Evolutionary conservation across 78 protist species (phyloP).

Genomic region (Planoprotostelium fungivorum): DNA sequence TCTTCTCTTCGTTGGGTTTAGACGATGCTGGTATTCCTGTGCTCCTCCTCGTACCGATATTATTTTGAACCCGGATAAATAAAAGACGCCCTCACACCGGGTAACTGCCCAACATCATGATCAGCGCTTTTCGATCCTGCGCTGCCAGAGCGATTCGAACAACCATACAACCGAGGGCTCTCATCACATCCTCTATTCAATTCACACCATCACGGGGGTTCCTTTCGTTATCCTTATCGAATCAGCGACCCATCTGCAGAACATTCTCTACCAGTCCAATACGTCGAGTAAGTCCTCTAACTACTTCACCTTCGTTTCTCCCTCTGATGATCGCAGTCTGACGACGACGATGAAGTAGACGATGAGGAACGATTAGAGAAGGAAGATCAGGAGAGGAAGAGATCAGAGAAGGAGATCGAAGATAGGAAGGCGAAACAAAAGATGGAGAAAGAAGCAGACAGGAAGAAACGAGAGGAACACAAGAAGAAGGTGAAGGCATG

Average conservation of each 20-base stretch:
- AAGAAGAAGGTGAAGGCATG: background rate
- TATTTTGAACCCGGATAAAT: no score
- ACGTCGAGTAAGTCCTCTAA: background rate
- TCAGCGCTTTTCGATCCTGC: no score
- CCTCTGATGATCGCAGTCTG: background rate
- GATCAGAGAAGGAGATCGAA: no score
- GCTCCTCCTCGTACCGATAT: no score
- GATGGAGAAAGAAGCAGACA: background rate
- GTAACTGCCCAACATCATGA: no score
- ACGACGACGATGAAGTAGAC: background rate
- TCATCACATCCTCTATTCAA: background rate
- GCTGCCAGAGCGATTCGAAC: background rate
- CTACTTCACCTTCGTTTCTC: background rate
- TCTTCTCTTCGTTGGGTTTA: no score
- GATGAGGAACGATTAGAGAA: background rate
- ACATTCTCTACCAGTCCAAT: background rate
- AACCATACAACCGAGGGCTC: background rate
- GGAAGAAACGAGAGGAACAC: background rate
- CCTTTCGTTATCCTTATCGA: background rate
- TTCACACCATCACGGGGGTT: background rate
- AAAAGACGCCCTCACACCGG: background rate
- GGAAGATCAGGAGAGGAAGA: background rate
- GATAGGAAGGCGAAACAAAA: background rate
- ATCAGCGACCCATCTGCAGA: no score
- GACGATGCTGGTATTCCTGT: no score